Conservation (phyloP, 2,329 filamentous ascomycete species). For the Botryosphaeria dothidea region DNA sequence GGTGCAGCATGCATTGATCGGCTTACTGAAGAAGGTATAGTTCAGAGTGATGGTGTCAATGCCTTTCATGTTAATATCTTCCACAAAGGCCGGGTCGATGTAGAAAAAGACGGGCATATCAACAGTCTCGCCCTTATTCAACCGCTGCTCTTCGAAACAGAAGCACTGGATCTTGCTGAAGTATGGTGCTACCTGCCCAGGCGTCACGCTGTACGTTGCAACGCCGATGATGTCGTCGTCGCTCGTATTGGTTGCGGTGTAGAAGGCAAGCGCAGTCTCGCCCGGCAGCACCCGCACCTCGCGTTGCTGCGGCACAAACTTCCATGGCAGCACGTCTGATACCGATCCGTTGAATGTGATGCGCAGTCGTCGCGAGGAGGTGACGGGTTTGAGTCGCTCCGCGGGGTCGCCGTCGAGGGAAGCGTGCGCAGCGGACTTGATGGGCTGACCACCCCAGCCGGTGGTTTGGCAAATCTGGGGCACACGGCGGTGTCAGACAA, state of each 20-base stretch:
- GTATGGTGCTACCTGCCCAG: constrained; percentile 92
- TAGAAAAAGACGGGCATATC: constrained; percentile 99
- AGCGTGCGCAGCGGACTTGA: constrained; percentile 73
- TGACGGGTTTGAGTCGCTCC: constrained; percentile 76
- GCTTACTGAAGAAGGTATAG: constrained; percentile 97
- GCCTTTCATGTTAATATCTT: constrained; percentile 87
- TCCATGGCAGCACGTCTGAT: constrained; percentile 94
- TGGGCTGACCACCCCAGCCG: constrained; percentile 89
- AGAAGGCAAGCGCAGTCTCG: constrained; percentile 95
- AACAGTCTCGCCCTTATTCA: constrained; percentile 94
- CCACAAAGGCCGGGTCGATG: constrained; percentile 91
- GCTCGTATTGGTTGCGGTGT: constrained; percentile 91
- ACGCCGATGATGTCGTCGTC: constrained; percentile 95
- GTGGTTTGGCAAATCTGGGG: constrained; percentile 76
- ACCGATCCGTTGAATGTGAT: constrained; percentile 97
- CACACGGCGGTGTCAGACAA: neutral
- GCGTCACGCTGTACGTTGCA: constrained; percentile 95
- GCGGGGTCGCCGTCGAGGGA: constrained; percentile 62
- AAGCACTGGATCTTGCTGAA: constrained; percentile 99
- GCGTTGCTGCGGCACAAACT: constrained; percentile 93
- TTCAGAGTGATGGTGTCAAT: constrained; percentile 94
- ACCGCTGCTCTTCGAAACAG: constrained; percentile 92
- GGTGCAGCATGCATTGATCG: neutral
- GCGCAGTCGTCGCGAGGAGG: constrained; percentile 77
- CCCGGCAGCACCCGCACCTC: constrained; percentile 94